Evolutionary conservation across 192 early-diverging fungal species (phyloP).

Genomic region (Helicostylum pulchrum): DNA sequence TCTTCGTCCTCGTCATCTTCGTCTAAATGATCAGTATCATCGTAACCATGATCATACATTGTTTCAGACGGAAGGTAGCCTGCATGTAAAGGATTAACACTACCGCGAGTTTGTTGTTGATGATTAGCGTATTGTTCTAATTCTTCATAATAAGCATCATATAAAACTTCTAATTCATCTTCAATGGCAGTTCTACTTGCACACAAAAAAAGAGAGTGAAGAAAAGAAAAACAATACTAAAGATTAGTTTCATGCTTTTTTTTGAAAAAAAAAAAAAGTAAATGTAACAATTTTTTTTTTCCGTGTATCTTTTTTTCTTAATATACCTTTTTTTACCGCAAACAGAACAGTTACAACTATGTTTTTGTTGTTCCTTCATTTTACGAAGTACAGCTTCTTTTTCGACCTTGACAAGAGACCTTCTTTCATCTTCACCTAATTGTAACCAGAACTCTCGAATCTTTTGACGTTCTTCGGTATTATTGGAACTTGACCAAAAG

Average conservation of each 20-base stretch:
- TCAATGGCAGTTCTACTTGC: slow-evolving; percentile 71
- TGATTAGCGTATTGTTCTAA: slow-evolving; percentile 82
- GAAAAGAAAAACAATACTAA: slow-evolving; percentile 3
- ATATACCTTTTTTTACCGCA: slow-evolving; percentile 77
- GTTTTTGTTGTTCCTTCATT: slow-evolving; percentile 88
- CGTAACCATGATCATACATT: slow-evolving; percentile 3
- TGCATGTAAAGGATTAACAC: neutral
- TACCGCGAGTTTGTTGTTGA: slow-evolving; percentile 48
- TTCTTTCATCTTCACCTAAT: slow-evolving; percentile 74
- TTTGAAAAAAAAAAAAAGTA: too few species aligned
- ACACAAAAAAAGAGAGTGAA: slow-evolving; percentile 10
- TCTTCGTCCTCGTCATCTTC: slow-evolving; percentile 43
- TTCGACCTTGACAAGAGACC: slow-evolving; percentile 77
- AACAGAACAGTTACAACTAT: slow-evolving; percentile 78
- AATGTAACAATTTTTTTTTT: neutral
- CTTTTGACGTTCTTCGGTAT: slow-evolving; percentile 72
- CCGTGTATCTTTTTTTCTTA: slow-evolving; percentile 10
- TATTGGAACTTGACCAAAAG: slow-evolving; percentile 64
- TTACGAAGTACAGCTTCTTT: slow-evolving; percentile 84
- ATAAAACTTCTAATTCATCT: slow-evolving; percentile 80
- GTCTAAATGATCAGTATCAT: slow-evolving; percentile 33
- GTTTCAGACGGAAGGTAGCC: slow-evolving; percentile 10
- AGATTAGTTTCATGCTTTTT: neutral
- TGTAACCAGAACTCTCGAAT: slow-evolving; percentile 86
- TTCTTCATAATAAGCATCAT: slow-evolving; percentile 89